Percentiles rank a stretch among this genome's conserved stretches.
Evolutionary conservation across 1,284 basidiomycete genomes (phyloP).

Genomic region (Moniliella sp.): DNA sequence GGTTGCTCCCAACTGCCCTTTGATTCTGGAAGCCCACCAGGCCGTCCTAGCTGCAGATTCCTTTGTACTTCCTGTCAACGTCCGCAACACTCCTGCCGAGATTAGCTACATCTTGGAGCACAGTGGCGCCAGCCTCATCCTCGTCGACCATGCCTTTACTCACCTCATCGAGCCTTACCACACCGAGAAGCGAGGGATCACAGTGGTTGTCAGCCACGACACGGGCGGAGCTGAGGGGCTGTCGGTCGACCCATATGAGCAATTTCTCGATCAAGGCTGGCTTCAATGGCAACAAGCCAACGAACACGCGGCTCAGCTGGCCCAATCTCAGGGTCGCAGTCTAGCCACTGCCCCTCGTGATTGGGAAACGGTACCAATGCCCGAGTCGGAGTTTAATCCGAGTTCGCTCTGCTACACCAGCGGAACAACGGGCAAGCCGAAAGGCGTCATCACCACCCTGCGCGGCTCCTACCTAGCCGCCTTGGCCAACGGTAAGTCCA

Average conservation of each 20-base stretch:
- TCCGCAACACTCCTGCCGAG: conserved; percentile 51
- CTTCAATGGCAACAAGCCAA: conserved; percentile 42
- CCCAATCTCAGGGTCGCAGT: conserved; percentile 1
- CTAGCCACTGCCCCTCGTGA: conserved; percentile 36
- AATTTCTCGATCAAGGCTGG: conserved; percentile 48
- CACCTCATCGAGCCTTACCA: conserved; percentile 40
- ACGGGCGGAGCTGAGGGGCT: conserved; percentile 39
- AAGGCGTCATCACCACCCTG: conserved; percentile 21
- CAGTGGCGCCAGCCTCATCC: conserved; percentile 49
- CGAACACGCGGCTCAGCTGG: conserved; percentile 6
- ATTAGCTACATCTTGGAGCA: conserved; percentile 62
- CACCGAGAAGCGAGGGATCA: conserved; percentile 36
- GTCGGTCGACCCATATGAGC: conserved; percentile 54
- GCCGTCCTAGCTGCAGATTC: conserved; percentile 56
- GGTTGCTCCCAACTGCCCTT: conserved; percentile 40
- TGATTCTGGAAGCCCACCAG: conserved; percentile 59
- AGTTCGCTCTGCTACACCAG: conserved; percentile 23
- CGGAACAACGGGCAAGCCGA: not conserved
- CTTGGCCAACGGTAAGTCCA: conserved; percentile 46
- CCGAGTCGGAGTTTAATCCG: conserved; percentile 48
- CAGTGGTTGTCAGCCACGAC: conserved; percentile 49
- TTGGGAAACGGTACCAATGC: conserved; percentile 52
- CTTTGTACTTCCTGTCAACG: conserved; percentile 57
- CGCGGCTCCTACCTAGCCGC: conserved; percentile 66
- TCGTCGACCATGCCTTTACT: conserved; percentile 52